Evolutionary conservation across 2,329 filamentous ascomycete species (phyloP), one percentile per base, ranked within the genome.

Genomic region (Botrytis galanthina): DNA sequence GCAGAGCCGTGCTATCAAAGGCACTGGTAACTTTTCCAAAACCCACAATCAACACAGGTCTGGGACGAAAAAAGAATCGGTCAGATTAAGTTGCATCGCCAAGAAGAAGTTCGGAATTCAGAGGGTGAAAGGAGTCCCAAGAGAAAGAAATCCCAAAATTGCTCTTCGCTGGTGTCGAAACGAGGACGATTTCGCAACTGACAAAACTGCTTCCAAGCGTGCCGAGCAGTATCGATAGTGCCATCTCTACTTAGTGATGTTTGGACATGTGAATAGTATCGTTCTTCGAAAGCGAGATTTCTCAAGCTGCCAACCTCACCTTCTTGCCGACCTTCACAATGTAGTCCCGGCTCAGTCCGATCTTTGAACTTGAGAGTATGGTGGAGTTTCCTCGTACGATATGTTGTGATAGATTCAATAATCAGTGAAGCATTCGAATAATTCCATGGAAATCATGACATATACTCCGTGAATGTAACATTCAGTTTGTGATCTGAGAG

Each of bases 191-290:
- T 35, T 66, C 63, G 63, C 44, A 48, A 48, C 29, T 35, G n/a
- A 14, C n/a, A 32, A 29, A 44, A 9, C 6, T 18, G 4, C 12
- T 54, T 9, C 39, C 39, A 64, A 46, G 39, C 61, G 16, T 20
- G 22, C 61, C 39, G 16, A 18, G 18, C 39, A 22, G 42, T 46
- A 26, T 16, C 32, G n/a, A 61, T 39, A 22, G 61, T 18, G 37
- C 18, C 66, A 48, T 68, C 66, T 26, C 66, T 68, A 57, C 48
- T 68, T 57, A 32, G 48, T 26, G 66, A 57, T 37, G 48, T 29
- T 32, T 18, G 61, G 39, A 32, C 12, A 46, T 46, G 44, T 51
- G 44, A 67, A 68, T 26, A 57, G 48, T 22, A 57, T 32, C 35
- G 7, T 51, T 1, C 26, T 54, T 54, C 12, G 14, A 54, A 32